Percentiles rank a stretch among this genome's conserved stretches.
Evolutionary conservation across 2,329 filamentous ascomycete genomes (phyloP).

Genomic region (Penicillium sp.): DNA sequence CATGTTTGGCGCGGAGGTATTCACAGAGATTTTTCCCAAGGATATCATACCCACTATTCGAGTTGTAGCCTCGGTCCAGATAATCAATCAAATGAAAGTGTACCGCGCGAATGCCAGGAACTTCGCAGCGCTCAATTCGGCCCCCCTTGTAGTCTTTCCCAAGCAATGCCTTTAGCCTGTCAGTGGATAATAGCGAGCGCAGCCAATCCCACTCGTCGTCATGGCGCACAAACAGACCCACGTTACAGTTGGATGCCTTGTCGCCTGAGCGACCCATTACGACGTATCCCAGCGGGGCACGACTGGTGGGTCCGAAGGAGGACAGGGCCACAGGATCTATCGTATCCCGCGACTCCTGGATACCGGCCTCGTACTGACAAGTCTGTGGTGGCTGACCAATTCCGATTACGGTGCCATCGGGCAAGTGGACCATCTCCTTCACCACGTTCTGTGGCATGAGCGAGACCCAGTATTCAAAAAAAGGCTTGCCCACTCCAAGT

Average conservation of each 20-base stretch:
- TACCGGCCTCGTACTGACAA: too few relatives aligned
- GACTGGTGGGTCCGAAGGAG: constrained; percentile 29
- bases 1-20: background rate
- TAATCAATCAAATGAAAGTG: background rate
- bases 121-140: constrained; percentile 48
- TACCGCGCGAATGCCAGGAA: constrained; percentile 32
- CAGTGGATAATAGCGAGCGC: constrained; percentile 7
- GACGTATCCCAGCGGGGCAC: constrained; percentile 31
- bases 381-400: too few relatives aligned
- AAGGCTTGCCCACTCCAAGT: too few relatives aligned
- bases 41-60: background rate
- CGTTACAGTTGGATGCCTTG: constrained; percentile 37
- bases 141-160: constrained; percentile 24
- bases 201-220: constrained; percentile 33
- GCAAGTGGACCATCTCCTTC: too few relatives aligned
- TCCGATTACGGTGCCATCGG: too few relatives aligned
- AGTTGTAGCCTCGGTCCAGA: background rate
- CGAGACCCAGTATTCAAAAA: too few relatives aligned
- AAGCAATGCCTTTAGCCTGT: constrained; percentile 21
- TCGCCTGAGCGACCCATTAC: constrained; percentile 38
- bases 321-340: constrained; percentile 3
- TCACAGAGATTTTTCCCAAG: background rate
- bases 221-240: constrained; percentile 37
- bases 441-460: too few relatives aligned
- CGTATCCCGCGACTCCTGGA: constrained; percentile 22